Base-by-base conservation (phyloP, 2,329 filamentous ascomycete genomes). In the Plenodomus biglobosus region DNA sequence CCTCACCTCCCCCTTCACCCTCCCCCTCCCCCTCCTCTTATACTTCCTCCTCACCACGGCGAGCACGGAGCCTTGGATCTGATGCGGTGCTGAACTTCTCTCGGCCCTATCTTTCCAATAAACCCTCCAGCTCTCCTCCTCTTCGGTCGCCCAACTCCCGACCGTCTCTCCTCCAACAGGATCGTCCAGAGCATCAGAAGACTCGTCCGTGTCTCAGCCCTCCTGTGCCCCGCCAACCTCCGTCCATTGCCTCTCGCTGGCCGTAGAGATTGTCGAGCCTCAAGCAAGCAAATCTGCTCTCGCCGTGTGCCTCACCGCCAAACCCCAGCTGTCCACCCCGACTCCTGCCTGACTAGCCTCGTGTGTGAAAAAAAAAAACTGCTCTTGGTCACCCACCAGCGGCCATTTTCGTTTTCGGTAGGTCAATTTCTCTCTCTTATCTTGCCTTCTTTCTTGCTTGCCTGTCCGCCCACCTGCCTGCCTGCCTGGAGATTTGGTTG, bases 261-360 rank as follows among this genome's bases (percentile, higher is more conserved):
- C 64, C 66, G 58, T 55, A 59, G 65, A 63, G 59, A 59, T 61
- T 58, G 56, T 42, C 50, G 55, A 59, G 60, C 55, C 27, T 55
- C 42, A 50, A 27, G 44, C 50, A 53, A n/a, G n/a, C n/a, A n/a
- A n/a, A 11, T 58, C 60, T 61, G 53, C 60, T 52, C 50, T 56
- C 51, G 55, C 50, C 62, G 44, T 49, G 56, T 72, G 55, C 71
- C 70, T 71, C 70, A 72, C 74, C 73, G 69, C 69, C 58, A 68
- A n/a, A n/a, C 66, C 62, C 69, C 70, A 71, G 69, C 65, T 38
- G 48, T 47, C 55, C 34, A 46, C 30, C 54, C n/a, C 55, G 51
- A 54, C 61, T 58, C 50, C 55, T 59, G 58, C 50, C 56, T 48
- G 51, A 56, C 53, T 58, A 59, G 61, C 60, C 56, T 65, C 55